Evolutionary conservation across 2,329 filamentous ascomycete genomes (phyloP).

Genomic region (Botrytis sinoallii): DNA sequence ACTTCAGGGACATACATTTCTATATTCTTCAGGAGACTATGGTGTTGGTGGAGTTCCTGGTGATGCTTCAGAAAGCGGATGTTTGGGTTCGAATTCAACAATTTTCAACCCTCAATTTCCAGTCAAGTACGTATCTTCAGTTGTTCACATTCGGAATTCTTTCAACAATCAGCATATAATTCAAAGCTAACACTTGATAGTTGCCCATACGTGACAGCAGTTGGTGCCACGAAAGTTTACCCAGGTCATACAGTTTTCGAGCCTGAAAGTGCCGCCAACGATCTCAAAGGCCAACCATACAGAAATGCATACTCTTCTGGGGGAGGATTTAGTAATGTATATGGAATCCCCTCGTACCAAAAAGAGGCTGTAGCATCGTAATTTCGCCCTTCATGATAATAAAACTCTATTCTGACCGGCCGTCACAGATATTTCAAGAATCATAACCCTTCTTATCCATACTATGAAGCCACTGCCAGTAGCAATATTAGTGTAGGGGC

Average conservation of each 20-base stretch:
- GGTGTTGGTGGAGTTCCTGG: constrained; percentile 40
- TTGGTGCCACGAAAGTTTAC: constrained; percentile 50
- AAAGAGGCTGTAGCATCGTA: constrained; percentile 29
- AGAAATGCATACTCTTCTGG: constrained; percentile 61
- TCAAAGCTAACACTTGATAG: not conserved
- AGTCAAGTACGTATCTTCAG: constrained; percentile 11
- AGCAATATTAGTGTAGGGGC: constrained; percentile 34
- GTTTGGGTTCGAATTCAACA: constrained; percentile 45
- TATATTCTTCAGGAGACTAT: constrained; percentile 48
- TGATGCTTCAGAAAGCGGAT: constrained; percentile 37
- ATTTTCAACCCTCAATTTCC: constrained; percentile 46
- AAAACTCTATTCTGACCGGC: not conserved
- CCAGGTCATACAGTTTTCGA: constrained; percentile 37
- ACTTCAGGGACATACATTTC: constrained; percentile 45
- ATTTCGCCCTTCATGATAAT: not conserved
- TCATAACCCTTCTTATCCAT: constrained; percentile 30
- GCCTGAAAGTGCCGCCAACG: constrained; percentile 42
- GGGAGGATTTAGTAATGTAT: constrained; percentile 64
- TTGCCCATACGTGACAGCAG: constrained; percentile 51
- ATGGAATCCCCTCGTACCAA: constrained; percentile 49
- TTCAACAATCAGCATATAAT: not conserved
- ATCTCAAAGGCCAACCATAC: constrained; percentile 43
- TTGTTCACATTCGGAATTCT: not conserved
- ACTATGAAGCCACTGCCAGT: constrained; percentile 24
- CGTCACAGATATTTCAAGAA: constrained; percentile 28